These are phyloP conservation scores for Monosporascus cannonballus DNA, from an alignment of 2,329 filamentous ascomycete genomes.

Conservation along the genomic window DNA sequence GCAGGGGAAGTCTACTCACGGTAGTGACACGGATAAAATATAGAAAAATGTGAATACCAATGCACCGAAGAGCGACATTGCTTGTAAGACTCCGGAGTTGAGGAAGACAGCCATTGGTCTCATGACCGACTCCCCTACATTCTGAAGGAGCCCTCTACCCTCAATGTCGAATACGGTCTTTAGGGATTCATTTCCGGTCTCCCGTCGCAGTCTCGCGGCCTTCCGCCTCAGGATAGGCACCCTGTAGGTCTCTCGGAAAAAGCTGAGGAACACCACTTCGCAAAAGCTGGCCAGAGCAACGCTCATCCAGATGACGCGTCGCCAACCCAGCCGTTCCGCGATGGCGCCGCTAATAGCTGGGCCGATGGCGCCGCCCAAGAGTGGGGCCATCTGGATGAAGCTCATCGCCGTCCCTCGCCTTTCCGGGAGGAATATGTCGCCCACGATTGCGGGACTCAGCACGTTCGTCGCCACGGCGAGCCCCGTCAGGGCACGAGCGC, in stretches of 20 bases:
- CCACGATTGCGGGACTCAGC: slow-evolving; percentile 56
- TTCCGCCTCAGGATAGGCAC: slow-evolving; percentile 45
- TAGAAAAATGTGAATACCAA: slow-evolving; percentile 48
- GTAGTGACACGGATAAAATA: slow-evolving; percentile 46
- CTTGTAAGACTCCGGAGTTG: slow-evolving; percentile 47
- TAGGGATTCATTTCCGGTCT: slow-evolving; percentile 24
- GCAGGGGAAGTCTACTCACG: slow-evolving; percentile 13
- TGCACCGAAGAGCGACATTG: slow-evolving; percentile 37
- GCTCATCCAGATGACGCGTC: slow-evolving; percentile 44
- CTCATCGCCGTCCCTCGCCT: slow-evolving; percentile 54
- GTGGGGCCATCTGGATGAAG: slow-evolving; percentile 48
- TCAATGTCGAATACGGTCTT: slow-evolving; percentile 26
- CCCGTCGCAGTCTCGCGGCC: slow-evolving; percentile 26
- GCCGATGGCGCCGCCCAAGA: slow-evolving; percentile 51
- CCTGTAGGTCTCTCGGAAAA: slow-evolving; percentile 56
- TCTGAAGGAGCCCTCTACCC: slow-evolving; percentile 17
- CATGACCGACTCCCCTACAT: slow-evolving; percentile 34
- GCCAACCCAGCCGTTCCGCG: slow-evolving; percentile 49
- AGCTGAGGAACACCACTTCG: slow-evolving; percentile 44
- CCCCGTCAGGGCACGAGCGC: slow-evolving; percentile 52
- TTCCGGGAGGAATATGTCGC: slow-evolving; percentile 55
- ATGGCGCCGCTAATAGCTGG: slow-evolving; percentile 50
- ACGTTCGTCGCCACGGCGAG: slow-evolving; percentile 59
- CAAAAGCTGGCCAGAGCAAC: slow-evolving; percentile 40
- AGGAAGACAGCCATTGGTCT: slow-evolving; percentile 41